phyloP scores from a whole-genome alignment of 2,329 filamentous ascomycete genomes.

The Scedosporium boydii region DNA sequence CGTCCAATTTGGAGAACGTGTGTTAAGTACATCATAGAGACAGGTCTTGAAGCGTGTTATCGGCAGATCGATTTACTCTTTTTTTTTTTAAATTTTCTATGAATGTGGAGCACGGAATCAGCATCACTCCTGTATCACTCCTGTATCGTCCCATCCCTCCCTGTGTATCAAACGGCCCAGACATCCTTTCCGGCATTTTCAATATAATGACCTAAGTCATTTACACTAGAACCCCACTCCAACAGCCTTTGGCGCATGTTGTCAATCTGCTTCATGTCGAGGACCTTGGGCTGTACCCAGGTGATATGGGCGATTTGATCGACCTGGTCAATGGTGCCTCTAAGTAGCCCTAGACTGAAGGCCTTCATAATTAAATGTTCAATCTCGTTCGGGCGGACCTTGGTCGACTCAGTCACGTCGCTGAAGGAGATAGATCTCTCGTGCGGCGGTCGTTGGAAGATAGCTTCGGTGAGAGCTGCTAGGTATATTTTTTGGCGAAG shows the following conservation, averaged over 20 bases:
- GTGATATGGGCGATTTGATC: constrained; percentile 89
- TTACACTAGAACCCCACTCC: constrained; percentile 95
- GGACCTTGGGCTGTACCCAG: constrained; percentile 97
- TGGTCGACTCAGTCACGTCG: constrained; percentile 84
- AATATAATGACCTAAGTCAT: constrained; percentile 94
- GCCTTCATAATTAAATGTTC: constrained; percentile 99
- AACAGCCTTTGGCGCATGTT: constrained; percentile 80
- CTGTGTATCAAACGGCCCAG: constrained; percentile 63
- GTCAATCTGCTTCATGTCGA: constrained; percentile 91
- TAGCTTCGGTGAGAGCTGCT: constrained; percentile 87
- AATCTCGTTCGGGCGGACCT: constrained; percentile 83
- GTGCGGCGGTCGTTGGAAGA: constrained; percentile 91
- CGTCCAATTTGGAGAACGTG: no score
- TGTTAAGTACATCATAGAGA: no score
- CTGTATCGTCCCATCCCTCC: neutral
- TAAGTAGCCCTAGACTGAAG: constrained; percentile 80
- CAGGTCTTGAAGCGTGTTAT: no score
- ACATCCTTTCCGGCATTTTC: constrained; percentile 90
- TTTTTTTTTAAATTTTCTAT: no score
- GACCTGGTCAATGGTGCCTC: constrained; percentile 93
- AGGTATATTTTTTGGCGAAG: constrained; percentile 97
- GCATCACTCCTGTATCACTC: neutral
- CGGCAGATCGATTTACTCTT: no score
- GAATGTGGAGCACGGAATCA: neutral
- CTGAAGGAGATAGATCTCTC: constrained; percentile 89